Base-by-base conservation (phyloP, 1,139 yeast genomes). In the Kurtzmaniella quercitrusa region DNA sequence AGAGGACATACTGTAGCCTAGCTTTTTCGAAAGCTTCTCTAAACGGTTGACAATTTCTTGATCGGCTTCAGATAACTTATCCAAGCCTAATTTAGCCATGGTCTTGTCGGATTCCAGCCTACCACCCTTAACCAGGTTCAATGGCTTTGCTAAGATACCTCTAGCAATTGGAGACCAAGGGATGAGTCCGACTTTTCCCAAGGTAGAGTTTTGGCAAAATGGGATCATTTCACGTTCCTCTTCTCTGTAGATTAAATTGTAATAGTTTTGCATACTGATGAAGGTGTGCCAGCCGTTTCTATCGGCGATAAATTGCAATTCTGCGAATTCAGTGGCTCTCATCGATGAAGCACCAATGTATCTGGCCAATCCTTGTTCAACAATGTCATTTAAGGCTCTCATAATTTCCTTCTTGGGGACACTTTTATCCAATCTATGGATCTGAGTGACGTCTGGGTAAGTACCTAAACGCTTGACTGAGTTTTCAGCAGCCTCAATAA, bases 311-410 rank as follows among this genome's bases (percentile, higher is more conserved):
- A 56, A 59, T 54, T 79, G 84, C 50, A 77, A 56, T 54, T 68
- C 68, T 6, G 69, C 75, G 57, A 79, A 79, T 47, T 73, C 72
- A 33, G 59, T 56, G 1, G 75, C 65, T 42, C 59, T 64, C 83
- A 79, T 78, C 0, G 80, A 56, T 1, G 82, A 76, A 2, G 84
- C 83, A n/a, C 84, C 84, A 43, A 80, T 66, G 55, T 80, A 80
- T 43, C 82, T 66, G 5, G 70, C 63, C 30, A 60, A 57, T 1
- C 84, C 84, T 19, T 60, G 48, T 45, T 68, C 68, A 20, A 78
- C 76, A 33, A 75, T 65, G 50, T 74, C 78, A 50, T 79, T 74
- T 48, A 80, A 61, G 1, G 82, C 74, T 48, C 59, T 66, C 83
- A 80, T 77, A 35, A 71, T 71, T 50, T 80, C 84, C 44, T 66